Base-by-base conservation (phyloP, 2,329 filamentous ascomycete species). In the Epichloe glyceriae region DNA sequence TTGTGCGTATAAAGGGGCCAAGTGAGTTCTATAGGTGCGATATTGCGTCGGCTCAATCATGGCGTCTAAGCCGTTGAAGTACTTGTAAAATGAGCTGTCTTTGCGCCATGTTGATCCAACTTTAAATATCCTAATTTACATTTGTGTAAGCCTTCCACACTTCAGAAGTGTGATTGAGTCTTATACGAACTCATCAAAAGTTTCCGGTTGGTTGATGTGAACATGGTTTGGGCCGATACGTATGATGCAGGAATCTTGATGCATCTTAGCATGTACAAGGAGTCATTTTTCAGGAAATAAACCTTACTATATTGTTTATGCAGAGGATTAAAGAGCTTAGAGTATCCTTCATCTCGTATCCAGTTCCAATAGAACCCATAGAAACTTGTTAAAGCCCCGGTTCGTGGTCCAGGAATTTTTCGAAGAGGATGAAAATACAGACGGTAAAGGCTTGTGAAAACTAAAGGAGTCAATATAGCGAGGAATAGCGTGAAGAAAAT, bases 61-160 rank as follows among this genome's bases (percentile, higher is more conserved):
- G 38, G 47, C 47, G 12, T 49, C 47, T 3, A 49, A 10, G 22
- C 47, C 47, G n/a, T 37, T 37, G 15, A 49, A 49, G n/a, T 49
- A 11, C 11, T 35, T 35, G 19, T 49, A 49, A n/a, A 49, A 49
- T 2, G 39, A 20, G 2, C n/a, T 22, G 8, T 49, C 34, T 19
- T 47, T 47, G 11, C n/a, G 45, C 45, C 45, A 47, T 38, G n/a
- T 38, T 34, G 45, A 39, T 15, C 45, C 45, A 10, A 6, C 17
- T 26, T 47, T 47, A 19, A 38, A 38, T 4, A 47, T 47, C n/a
- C 45, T 47, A 26, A 20, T 39, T 37, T 20, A n/a, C 39, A n/a
- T 19, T 22, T 26, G 26, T n/a, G 17, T 10, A 14, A 30, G 10
- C 20, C 11, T 2, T 19, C 19, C 19, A 30, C 26, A 6, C 33